phyloP scores from a whole-genome alignment of 306 rosid species.

The Vigna hirtella region DNA sequence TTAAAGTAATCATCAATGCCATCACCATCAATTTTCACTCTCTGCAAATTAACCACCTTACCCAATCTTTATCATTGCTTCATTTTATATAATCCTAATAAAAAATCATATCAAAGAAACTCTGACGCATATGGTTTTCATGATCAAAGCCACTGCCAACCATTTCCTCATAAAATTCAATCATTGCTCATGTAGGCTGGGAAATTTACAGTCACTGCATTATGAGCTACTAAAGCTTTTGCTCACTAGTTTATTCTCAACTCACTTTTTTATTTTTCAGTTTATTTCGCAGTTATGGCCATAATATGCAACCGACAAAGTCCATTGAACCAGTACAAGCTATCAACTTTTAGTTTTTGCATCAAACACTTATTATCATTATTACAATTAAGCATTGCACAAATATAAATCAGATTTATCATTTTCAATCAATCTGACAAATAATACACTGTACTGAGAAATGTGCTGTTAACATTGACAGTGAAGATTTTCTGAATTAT shows the following conservation, averaged over 20 bases:
- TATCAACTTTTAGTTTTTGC: not conserved
- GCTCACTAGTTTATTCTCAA: not conserved
- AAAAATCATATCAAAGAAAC: not conserved
- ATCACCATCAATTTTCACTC: slow-evolving; percentile 42
- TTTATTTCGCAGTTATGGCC: not conserved
- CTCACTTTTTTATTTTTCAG: slow-evolving; percentile 5
- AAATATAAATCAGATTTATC: too few relatives aligned
- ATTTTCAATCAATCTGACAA: too few relatives aligned
- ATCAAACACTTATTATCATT: too few relatives aligned
- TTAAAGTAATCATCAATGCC: slow-evolving; percentile 42
- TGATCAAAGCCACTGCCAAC: slow-evolving; percentile 36
- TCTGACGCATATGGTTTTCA: slow-evolving; percentile 19
- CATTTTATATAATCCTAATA: not conserved
- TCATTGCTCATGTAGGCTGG: slow-evolving; percentile 24
- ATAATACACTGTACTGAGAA: too few relatives aligned
- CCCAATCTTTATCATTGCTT: slow-evolving; percentile 43
- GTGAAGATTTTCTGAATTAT: too few relatives aligned
- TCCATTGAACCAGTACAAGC: not conserved
- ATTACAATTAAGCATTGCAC: not conserved
- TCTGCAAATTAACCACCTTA: slow-evolving; percentile 33
- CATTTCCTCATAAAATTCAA: slow-evolving; percentile 34
- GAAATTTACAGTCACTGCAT: not conserved
- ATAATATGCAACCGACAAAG: slow-evolving; percentile 12
- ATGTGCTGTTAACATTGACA: too few relatives aligned
- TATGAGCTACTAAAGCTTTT: not conserved